Percentiles rank a stretch among this genome's conserved stretches.
Conservation (phyloP, 73 alveolate species). For the Symbiodinium natans region DNA sequence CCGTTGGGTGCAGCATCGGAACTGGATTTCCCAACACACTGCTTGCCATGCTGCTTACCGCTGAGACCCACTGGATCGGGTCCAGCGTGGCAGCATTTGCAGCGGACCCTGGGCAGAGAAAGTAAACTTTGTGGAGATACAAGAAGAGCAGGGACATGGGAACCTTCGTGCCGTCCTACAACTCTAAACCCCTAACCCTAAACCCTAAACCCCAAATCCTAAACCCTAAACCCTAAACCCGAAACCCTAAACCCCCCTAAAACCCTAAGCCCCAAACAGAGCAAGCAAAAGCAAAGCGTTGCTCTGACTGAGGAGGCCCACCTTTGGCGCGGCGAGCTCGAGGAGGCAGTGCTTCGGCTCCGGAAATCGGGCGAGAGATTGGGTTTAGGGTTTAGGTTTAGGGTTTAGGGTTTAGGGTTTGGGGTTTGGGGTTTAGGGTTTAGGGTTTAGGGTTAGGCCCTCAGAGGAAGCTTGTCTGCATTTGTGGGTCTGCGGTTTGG, state of each 20-base stretch:
- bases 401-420: background rate
- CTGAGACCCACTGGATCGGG: constrained; percentile 40
- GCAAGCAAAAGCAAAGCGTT: no score
- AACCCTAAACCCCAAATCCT: no score
- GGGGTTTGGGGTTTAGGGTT: background rate
- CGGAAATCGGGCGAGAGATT: background rate
- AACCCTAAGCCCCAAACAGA: no score
- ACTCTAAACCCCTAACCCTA: no score
- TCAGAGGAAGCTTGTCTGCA: background rate
- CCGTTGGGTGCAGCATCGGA: no score
- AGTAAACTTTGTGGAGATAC: background rate
- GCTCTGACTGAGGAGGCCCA: constrained; percentile 84
- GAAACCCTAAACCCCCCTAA: no score
- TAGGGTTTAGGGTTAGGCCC: background rate
- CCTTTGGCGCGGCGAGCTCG: constrained; percentile 74
- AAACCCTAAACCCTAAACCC: no score
- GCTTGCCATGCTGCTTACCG: background rate
- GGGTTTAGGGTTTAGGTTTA: background rate
- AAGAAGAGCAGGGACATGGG: background rate
- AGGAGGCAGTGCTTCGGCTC: constrained; percentile 24
- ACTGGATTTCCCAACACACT: no score
- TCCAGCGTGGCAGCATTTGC: constrained; percentile 23
- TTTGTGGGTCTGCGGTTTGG: background rate
- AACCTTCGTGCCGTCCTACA: no score
- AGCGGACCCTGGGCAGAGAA: constrained; percentile 16